phyloP scores from a whole-genome alignment of 371 early-diverging fungal genomes.

The Rhizomucor miehei region DNA sequence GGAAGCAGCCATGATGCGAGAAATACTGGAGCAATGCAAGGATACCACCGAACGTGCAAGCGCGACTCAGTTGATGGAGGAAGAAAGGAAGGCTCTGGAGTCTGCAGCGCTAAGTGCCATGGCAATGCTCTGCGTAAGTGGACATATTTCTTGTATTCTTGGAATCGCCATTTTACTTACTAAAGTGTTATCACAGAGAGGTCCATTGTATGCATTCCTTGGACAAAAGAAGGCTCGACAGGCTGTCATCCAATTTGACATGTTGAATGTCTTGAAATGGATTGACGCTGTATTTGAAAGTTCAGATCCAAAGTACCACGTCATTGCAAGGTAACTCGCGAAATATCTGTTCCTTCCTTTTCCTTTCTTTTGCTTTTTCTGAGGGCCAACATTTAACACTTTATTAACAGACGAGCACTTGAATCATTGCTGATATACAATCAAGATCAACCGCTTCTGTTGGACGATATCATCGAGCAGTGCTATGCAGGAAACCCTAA shows the following conservation, averaged over 20 bases:
- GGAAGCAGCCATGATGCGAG: constrained; percentile 73
- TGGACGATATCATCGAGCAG: constrained; percentile 66
- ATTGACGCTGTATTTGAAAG: constrained; percentile 68
- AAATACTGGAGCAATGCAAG: constrained; percentile 73
- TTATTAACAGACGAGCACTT: constrained; percentile 47
- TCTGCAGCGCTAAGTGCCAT: constrained; percentile 82
- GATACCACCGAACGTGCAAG: constrained; percentile 66
- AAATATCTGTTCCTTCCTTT: too few relatives aligned
- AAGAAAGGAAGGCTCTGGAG: constrained; percentile 75
- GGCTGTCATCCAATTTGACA: constrained; percentile 56
- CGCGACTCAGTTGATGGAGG: constrained; percentile 68
- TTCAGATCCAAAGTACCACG: constrained; percentile 46
- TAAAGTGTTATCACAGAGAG: constrained; percentile 45
- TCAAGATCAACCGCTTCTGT: constrained; percentile 57
- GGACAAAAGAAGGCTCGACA: constrained; percentile 61
- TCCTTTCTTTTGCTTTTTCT: background rate
- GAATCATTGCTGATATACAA: constrained; percentile 73
- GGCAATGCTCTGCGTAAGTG: constrained; percentile 81
- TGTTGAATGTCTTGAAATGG: constrained; percentile 58
- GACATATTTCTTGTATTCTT: too few relatives aligned
- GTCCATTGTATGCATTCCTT: constrained; percentile 65
- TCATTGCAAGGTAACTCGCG: constrained; percentile 45
- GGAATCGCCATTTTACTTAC: too few relatives aligned
- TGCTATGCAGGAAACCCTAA: constrained; percentile 73
- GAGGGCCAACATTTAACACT: background rate